phyloP scores from a whole-genome alignment of 2,329 filamentous ascomycete species.

The Penicillium sclerotigenum region DNA sequence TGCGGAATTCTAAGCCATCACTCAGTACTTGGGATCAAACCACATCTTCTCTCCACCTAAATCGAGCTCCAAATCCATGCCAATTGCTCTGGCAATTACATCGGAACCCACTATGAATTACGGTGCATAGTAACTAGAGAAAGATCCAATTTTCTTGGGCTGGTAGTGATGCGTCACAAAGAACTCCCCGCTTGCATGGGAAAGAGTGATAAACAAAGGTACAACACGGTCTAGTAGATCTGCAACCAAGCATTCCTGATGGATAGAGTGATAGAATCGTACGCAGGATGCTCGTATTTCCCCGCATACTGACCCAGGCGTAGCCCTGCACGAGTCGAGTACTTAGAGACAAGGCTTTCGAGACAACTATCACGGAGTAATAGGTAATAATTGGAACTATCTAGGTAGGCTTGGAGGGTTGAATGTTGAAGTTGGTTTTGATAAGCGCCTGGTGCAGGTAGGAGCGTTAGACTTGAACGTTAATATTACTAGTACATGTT shows the following conservation, averaged over 20 bases:
- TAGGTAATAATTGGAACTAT: slow-evolving; percentile 11
- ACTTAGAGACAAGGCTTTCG: not conserved
- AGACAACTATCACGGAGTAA: slow-evolving; percentile 18
- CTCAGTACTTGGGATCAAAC: not conserved
- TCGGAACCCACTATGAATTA: slow-evolving; percentile 1
- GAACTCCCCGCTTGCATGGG: slow-evolving; percentile 6
- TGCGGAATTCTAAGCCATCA: no score
- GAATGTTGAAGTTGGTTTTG: not conserved
- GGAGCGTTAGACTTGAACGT: not conserved
- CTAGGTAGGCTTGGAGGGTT: not conserved
- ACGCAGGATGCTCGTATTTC: not conserved
- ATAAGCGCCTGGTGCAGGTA: not conserved
- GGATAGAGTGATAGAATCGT: not conserved
- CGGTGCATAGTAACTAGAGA: not conserved
- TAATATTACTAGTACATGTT: not conserved
- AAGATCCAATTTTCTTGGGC: not conserved
- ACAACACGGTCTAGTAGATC: not conserved
- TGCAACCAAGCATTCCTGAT: not conserved
- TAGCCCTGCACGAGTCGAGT: slow-evolving; percentile 20
- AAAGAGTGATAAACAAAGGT: not conserved
- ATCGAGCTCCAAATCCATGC: slow-evolving; percentile 2
- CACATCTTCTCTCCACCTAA: slow-evolving; percentile 4
- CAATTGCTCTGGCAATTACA: not conserved
- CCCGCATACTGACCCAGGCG: slow-evolving; percentile 12
- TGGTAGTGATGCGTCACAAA: slow-evolving; percentile 3